Base-by-base conservation (phyloP, 2,329 filamentous ascomycete genomes). In the Diaporthe sp. region DNA sequence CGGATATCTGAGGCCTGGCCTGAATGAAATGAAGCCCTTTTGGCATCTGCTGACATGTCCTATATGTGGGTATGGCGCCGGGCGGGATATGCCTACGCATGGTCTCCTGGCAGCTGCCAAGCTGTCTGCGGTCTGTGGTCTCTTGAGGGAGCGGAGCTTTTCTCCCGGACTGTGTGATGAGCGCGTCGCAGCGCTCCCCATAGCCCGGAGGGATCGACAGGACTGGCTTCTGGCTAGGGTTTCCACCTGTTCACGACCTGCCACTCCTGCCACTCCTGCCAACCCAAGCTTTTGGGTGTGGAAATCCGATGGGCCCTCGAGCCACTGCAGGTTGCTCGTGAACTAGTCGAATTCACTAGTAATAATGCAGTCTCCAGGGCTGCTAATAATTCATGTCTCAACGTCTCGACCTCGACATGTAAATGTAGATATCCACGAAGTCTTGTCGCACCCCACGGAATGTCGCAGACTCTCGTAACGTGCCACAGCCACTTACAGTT, bases 381-480 rank as follows among this genome's bases (percentile, higher is more conserved):
- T 66, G 42, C 42, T 35, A 35, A 37, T 51, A 32, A 51, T 27
- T 66, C 63, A 66, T 66, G 63, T 50, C 32, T 27, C 44, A 37
- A 66, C 63, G 22, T 12, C 27, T n/a, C 3, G 37, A 37, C 30
- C 27, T n/a, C 3, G 37, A 37, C 30, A 15, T 6, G 63, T 35
- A 19, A 8, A 35, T n/a, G 22, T 12, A 25, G 13, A 25, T 9
- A 50, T n/a, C 8, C 32, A 10, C 37, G 13, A 39, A 9, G n/a
- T n/a, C n/a, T 17, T 50, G 61, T 51, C 61, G 27, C 44, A 66
- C n/a, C 44, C 27, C 30, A 27, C 35, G 30, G 30, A 37, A 15
- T 66, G 63, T 37, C 42, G 61, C 44, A 51, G 27, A 35, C 19
- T 51, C 42, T 19, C 13, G 30, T 37, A 19, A 51, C 22, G 61